phyloP scores from a whole-genome alignment of 768 basidiomycete genomes.

The Phaeotremella skinneri region DNA sequence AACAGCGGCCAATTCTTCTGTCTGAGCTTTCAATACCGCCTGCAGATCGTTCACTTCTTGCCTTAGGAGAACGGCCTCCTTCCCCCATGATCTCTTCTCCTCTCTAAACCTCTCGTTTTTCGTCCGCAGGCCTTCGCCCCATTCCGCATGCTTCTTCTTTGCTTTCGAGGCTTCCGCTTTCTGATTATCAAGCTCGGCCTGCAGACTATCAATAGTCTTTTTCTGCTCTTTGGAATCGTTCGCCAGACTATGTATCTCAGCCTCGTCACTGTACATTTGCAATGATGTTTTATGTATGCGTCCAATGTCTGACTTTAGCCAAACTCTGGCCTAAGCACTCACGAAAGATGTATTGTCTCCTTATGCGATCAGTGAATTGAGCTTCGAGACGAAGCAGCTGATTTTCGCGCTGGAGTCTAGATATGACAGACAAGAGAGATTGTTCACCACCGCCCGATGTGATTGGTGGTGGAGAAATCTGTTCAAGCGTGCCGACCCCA shows the following conservation, averaged over 20 bases:
- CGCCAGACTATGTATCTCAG: slow-evolving; percentile 46
- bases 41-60: slow-evolving; percentile 61
- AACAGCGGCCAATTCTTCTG: slow-evolving; percentile 45
- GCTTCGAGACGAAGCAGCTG: slow-evolving; percentile 35
- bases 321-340: slow-evolving; percentile 5
- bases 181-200: slow-evolving; percentile 64
- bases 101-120: slow-evolving; percentile 72
- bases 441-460: background rate
- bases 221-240: slow-evolving; percentile 37
- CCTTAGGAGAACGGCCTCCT: slow-evolving; percentile 67
- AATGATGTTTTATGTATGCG: slow-evolving; percentile 36
- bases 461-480: background rate
- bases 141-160: slow-evolving; percentile 76
- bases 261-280: slow-evolving; percentile 44
- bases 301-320: slow-evolving; percentile 37
- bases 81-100: slow-evolving; percentile 73
- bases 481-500: too few relatives aligned
- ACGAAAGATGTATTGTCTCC: slow-evolving; percentile 44
- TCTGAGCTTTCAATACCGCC: slow-evolving; percentile 38
- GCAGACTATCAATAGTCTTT: slow-evolving; percentile 32
- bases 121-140: slow-evolving; percentile 76
- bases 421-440: background rate
- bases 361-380: slow-evolving; percentile 26
- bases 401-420: slow-evolving; percentile 29
- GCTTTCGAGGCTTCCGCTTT: slow-evolving; percentile 69